Percentiles rank a stretch among this genome's conserved stretches.
Evolutionary conservation across 2,329 filamentous ascomycete genomes (phyloP).

Genomic region (Coniella vitis): DNA sequence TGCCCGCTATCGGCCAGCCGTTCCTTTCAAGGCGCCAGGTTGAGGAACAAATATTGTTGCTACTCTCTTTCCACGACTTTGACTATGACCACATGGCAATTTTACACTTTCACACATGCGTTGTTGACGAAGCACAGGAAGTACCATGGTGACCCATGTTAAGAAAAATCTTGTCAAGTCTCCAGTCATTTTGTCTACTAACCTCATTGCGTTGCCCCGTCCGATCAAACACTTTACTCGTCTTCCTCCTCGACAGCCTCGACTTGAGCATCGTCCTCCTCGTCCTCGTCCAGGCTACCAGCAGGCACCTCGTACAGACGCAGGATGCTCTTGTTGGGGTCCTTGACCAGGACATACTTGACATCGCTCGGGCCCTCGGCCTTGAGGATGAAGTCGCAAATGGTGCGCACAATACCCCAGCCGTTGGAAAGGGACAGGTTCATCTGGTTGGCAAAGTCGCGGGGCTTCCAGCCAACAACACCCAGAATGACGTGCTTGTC

Average conservation of each 20-base stretch:
- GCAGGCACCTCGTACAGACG: conserved; percentile 86
- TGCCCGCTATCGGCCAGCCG: too few species aligned
- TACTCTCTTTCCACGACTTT: too few species aligned
- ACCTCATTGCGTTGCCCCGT: neutral
- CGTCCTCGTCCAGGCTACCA: conserved; percentile 82
- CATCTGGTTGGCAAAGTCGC: conserved; percentile 96
- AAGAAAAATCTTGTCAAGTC: too few species aligned
- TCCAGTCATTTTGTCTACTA: neutral
- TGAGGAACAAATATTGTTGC: too few species aligned
- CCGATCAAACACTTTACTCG: conserved; percentile 25
- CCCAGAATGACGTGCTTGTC: conserved; percentile 93
- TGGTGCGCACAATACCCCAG: conserved; percentile 98
- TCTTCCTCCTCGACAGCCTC: conserved; percentile 50
- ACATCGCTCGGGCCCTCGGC: conserved; percentile 52
- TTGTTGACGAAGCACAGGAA: too few species aligned
- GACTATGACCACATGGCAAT: too few species aligned
- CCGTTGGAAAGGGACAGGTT: conserved; percentile 94
- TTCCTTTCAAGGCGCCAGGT: too few species aligned
- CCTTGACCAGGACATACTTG: conserved; percentile 78
- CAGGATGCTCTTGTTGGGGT: conserved; percentile 95
- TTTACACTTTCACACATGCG: too few species aligned
- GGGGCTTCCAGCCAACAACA: conserved; percentile 95
- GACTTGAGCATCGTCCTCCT: conserved; percentile 54
- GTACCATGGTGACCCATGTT: too few species aligned
- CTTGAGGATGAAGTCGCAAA: conserved; percentile 86